phyloP scores from a whole-genome alignment of 768 basidiomycete species.

The Boletus reticulatus region DNA sequence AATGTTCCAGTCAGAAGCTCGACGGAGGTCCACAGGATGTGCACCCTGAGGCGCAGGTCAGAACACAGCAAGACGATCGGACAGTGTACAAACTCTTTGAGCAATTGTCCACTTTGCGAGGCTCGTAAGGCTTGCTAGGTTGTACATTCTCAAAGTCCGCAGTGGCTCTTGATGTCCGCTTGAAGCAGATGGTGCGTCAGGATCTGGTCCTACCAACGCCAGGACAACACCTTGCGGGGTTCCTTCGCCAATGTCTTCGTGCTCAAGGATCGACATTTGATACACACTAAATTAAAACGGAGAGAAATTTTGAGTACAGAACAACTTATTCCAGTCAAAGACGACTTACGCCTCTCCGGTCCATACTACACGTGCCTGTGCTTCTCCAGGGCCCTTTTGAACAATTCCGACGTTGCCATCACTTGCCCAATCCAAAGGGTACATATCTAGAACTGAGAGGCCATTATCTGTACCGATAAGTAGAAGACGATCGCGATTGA shows the following conservation, averaged over 20 bases:
- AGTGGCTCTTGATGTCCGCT: conserved; percentile 53
- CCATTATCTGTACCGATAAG: conserved; percentile 80
- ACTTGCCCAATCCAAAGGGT: conserved; percentile 63
- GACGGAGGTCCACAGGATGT: conserved; percentile 58
- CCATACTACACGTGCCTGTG: conserved; percentile 68
- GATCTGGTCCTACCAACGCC: conserved; percentile 66
- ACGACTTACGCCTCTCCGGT: conserved; percentile 66
- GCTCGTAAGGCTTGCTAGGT: conserved; percentile 68
- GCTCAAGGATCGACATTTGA: conserved; percentile 75
- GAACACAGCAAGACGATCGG: background rate
- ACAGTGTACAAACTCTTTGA: conserved; percentile 50
- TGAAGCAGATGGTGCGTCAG: conserved; percentile 39
- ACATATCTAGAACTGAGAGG: conserved; percentile 80
- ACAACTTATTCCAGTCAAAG: background rate
- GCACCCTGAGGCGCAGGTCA: conserved; percentile 41
- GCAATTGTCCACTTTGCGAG: conserved; percentile 73
- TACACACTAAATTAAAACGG: conserved; percentile 49
- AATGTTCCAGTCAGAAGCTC: conserved; percentile 48
- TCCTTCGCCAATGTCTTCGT: conserved; percentile 53
- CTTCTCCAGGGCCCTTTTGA: conserved; percentile 67
- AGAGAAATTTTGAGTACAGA: background rate
- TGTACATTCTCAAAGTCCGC: conserved; percentile 77
- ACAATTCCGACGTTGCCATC: conserved; percentile 40
- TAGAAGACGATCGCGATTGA: conserved; percentile 61
- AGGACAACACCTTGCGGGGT: conserved; percentile 74